Conservation (phyloP, 2,329 filamentous ascomycete species). For the Colletotrichum plurivorum region DNA sequence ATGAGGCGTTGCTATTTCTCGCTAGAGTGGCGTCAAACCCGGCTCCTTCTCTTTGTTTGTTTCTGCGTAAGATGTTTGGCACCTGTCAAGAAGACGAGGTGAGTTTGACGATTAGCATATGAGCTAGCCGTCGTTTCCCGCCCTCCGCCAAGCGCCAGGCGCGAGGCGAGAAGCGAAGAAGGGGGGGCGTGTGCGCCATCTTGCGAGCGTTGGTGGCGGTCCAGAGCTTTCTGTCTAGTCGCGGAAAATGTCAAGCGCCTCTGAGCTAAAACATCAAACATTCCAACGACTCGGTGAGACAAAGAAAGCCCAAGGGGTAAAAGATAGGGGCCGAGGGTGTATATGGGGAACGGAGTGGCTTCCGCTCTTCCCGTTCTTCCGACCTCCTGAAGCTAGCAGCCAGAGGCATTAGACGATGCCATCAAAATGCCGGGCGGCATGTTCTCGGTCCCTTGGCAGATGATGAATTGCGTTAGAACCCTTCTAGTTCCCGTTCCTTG, state of each 20-base stretch:
- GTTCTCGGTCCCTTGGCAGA: neutral
- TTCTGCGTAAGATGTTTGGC: too few relatives aligned
- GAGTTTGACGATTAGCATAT: too few relatives aligned
- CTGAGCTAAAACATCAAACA: constrained; percentile 27
- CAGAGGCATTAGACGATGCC: neutral
- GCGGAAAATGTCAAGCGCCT: neutral
- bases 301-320: neutral
- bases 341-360: neutral
- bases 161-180: too few relatives aligned
- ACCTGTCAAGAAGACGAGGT: too few relatives aligned
- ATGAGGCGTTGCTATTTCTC: too few relatives aligned
- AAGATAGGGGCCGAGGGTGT: neutral
- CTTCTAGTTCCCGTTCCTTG: constrained; percentile 8
- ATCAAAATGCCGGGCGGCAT: neutral
- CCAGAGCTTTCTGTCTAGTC: neutral
- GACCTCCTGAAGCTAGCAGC: constrained; percentile 11
- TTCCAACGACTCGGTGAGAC: constrained; percentile 9
- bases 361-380: neutral
- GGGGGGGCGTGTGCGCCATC: too few relatives aligned
- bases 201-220: constrained; percentile 15
- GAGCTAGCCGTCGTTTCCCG: too few relatives aligned
- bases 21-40: too few relatives aligned
- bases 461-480: neutral
- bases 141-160: too few relatives aligned
- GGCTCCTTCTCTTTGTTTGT: too few relatives aligned